These are phyloP conservation scores for Tetracentron sinense DNA, from an alignment of 164 flowering plant genomes.

Conservation along the genomic window DNA sequence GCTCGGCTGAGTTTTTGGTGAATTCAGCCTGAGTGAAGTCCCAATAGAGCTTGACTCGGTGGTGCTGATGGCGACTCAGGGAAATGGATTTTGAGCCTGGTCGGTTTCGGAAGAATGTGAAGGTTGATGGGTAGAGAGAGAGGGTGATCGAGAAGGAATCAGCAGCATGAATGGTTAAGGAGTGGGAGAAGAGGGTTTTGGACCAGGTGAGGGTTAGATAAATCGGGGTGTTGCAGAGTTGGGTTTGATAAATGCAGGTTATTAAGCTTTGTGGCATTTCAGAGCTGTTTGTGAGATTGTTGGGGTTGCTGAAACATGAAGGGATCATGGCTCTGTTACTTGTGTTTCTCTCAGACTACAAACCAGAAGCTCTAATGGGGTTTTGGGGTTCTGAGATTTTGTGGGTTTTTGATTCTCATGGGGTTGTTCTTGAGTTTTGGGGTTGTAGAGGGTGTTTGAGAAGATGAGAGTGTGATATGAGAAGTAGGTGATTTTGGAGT, in stretches of 20 bases:
- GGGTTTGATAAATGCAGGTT: conserved; percentile 56
- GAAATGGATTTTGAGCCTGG: conserved; percentile 46
- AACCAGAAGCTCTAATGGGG: not conserved
- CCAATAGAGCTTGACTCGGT: conserved; percentile 46
- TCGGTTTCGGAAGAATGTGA: conserved; percentile 39
- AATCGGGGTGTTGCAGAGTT: conserved; percentile 38
- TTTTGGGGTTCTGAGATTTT: conserved; percentile 2
- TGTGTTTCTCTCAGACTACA: conserved; percentile 4
- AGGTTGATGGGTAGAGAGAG: conserved; percentile 44
- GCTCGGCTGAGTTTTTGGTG: conserved; percentile 50
- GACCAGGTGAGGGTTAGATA: conserved; percentile 68
- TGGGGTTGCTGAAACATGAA: conserved; percentile 46
- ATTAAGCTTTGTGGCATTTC: conserved; percentile 45
- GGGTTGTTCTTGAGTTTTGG: conserved; percentile 1
- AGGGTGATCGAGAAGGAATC: conserved; percentile 49
- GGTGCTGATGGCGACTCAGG: conserved; percentile 21
- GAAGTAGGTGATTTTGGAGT: not conserved
- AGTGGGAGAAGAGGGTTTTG: conserved; percentile 45
- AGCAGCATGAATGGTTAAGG: conserved; percentile 46
- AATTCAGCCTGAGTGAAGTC: conserved; percentile 59
- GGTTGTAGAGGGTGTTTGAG: not conserved
- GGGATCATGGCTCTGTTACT: conserved; percentile 31
- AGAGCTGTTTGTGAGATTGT: conserved; percentile 16
- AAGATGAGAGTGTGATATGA: not conserved
- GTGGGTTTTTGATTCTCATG: not conserved